phyloP scores from a whole-genome alignment of 2,329 filamentous ascomycete genomes.

The Cryphonectria japonica region DNA sequence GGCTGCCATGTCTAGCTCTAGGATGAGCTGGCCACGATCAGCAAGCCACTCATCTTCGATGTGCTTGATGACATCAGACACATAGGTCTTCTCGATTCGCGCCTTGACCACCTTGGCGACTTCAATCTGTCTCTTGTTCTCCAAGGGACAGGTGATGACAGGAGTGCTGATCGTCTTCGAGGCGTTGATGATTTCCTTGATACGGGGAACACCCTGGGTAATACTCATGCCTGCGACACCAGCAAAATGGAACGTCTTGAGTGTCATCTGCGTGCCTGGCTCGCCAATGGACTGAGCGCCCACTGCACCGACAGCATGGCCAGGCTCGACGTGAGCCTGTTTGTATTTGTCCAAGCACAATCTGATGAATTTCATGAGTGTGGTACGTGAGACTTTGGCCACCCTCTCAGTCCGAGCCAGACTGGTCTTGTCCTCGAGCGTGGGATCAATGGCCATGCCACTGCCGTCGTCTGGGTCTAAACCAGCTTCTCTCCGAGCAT shows the following conservation, averaged over 20 bases:
- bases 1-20: conserved; percentile 79
- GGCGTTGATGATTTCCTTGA: conserved; percentile 99
- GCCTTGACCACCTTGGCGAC: conserved; percentile 91
- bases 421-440: conserved; percentile 34
- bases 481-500: conserved; percentile 55
- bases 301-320: conserved; percentile 93
- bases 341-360: conserved; percentile 89
- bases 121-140: conserved; percentile 73
- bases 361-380: conserved; percentile 75
- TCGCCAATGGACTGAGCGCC: conserved; percentile 98
- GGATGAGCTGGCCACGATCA: conserved; percentile 73
- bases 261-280: conserved; percentile 97
- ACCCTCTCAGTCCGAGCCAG: conserved; percentile 67
- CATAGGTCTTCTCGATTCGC: conserved; percentile 91
- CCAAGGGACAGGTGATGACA: conserved; percentile 84
- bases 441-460: conserved; percentile 36
- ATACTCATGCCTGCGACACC: conserved; percentile 99
- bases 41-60: conserved; percentile 90
- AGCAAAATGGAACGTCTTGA: conserved; percentile 99
- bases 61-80: conserved; percentile 78
- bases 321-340: conserved; percentile 88
- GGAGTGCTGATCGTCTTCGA: conserved; percentile 93
- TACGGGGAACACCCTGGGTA: conserved; percentile 97
- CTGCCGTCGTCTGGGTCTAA: conserved; percentile 45
- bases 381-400: conserved; percentile 78